These are phyloP conservation scores for Alisma plantagoaquatica DNA, from an alignment of 106 monocot genomes.

Conservation along the genomic window DNA sequence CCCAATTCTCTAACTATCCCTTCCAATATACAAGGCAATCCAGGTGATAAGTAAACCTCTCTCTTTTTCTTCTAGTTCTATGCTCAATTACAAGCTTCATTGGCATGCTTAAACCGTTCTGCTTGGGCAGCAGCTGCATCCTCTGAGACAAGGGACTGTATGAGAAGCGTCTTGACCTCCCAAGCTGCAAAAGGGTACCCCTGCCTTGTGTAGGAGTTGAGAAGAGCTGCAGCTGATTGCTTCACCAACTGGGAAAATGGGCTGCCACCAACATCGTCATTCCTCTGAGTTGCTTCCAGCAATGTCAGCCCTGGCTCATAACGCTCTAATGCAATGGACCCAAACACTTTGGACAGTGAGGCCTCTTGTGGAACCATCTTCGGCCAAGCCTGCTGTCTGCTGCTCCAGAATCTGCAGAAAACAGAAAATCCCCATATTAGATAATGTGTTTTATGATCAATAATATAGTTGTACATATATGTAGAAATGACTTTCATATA, in stretches of 20 bases:
- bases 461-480: too few relatives aligned
- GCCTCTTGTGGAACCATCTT: slow-evolving; percentile 59
- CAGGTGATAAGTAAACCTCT: too few relatives aligned
- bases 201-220: slow-evolving; percentile 67
- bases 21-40: too few relatives aligned
- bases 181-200: slow-evolving; percentile 60
- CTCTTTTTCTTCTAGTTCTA: slow-evolving; percentile 3
- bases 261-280: slow-evolving; percentile 53
- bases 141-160: slow-evolving; percentile 73
- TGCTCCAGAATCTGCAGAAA: slow-evolving; percentile 57
- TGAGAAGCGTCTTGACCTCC: slow-evolving; percentile 76
- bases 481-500: too few relatives aligned
- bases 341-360: slow-evolving; percentile 68
- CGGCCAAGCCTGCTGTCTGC: slow-evolving; percentile 73
- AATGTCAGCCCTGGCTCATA: slow-evolving; percentile 72
- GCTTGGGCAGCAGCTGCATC: slow-evolving; percentile 55
- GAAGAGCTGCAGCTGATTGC: slow-evolving; percentile 74
- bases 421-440: too few relatives aligned
- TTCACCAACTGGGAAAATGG: slow-evolving; percentile 62
- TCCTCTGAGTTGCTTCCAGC: slow-evolving; percentile 59
- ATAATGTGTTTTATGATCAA: too few relatives aligned
- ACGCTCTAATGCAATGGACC: slow-evolving; percentile 58
- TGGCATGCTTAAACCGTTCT: slow-evolving; percentile 42
- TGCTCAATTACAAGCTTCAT: slow-evolving; percentile 18
- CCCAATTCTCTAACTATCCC: too few relatives aligned